These are phyloP conservation scores for Leptographium wingfieldii DNA, from an alignment of 2,329 filamentous ascomycete genomes.

Conservation along the genomic window DNA sequence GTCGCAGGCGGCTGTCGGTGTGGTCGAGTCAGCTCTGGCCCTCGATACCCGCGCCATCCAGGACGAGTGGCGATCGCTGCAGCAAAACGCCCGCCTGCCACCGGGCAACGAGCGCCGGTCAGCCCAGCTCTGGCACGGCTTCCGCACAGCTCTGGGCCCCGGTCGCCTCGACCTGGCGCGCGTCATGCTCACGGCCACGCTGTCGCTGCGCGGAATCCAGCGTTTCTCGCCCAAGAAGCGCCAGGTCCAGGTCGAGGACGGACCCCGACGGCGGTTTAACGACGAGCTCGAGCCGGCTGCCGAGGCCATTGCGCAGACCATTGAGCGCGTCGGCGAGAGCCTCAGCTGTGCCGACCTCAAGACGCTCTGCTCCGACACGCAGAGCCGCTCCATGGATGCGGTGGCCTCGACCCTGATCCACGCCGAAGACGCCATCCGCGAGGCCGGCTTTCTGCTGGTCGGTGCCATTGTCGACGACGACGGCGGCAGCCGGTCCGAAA, in stretches of 20 bases:
- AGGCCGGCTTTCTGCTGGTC: conserved; percentile 68
- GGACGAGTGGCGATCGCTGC: conserved; percentile 55
- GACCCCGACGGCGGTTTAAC: conserved; percentile 61
- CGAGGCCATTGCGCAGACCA: conserved; percentile 54
- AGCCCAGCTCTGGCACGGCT: conserved; percentile 64
- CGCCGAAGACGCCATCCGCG: conserved; percentile 64
- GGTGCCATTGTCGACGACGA: conserved; percentile 59
- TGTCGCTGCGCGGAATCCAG: conserved; percentile 62
- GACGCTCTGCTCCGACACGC: conserved; percentile 56
- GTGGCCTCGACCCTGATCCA: conserved; percentile 72
- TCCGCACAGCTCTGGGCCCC: conserved; percentile 54
- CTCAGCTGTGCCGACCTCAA: conserved; percentile 59
- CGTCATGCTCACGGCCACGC: conserved; percentile 57
- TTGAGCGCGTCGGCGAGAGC: conserved; percentile 61
- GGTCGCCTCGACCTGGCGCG: conserved; percentile 62
- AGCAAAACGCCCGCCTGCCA: conserved; percentile 43
- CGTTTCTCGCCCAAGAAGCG: conserved; percentile 48
- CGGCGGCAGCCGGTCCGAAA: conserved; percentile 28
- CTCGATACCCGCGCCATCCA: conserved; percentile 60
- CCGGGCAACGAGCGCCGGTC: conserved; percentile 59
- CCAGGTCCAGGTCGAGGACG: conserved; percentile 24
- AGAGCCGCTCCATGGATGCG: conserved; percentile 50
- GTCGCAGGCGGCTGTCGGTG: conserved; percentile 43
- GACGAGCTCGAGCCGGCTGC: conserved; percentile 45
- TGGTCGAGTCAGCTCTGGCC: conserved; percentile 53